Percentiles rank a stretch among this genome's conserved stretches.
Evolutionary conservation across 2,329 filamentous ascomycete species (phyloP).

Genomic region (Xylaria digitata): DNA sequence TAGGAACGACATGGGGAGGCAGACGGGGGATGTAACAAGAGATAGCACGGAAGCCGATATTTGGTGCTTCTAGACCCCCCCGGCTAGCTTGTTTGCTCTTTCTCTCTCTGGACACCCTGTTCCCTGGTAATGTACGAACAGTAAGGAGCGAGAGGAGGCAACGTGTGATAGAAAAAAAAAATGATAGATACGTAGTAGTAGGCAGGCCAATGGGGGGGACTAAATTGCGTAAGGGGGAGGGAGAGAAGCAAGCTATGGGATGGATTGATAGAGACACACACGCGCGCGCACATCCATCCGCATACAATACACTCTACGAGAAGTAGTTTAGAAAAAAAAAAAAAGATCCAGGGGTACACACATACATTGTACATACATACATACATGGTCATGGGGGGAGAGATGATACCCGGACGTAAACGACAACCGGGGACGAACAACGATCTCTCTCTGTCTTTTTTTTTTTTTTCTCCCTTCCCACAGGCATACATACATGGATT

Average conservation of each 20-base stretch:
- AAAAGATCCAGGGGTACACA: slow-evolving; percentile 6
- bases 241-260: neutral
- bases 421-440: slow-evolving; percentile 2
- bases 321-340: neutral
- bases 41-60: slow-evolving; percentile 15
- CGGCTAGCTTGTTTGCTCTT: slow-evolving; percentile 26
- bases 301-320: slow-evolving; percentile 2
- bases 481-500: neutral
- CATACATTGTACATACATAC: slow-evolving; percentile 16
- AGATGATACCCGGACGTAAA: slow-evolving; percentile 9
- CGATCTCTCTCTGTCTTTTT: neutral
- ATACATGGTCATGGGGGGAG: slow-evolving; percentile 17
- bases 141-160: slow-evolving; percentile 5
- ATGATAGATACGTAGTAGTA: slow-evolving; percentile 21
- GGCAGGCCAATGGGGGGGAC: neutral
- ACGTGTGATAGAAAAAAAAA: slow-evolving; percentile 19
- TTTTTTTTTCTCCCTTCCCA: neutral
- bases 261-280: slow-evolving; percentile 32
- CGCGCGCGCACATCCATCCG: slow-evolving; percentile 16
- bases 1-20: slow-evolving; percentile 24
- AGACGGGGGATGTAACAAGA: slow-evolving; percentile 27
- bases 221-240: neutral
- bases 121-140: slow-evolving; percentile 12
- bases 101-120: slow-evolving; percentile 23
- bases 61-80: slow-evolving; percentile 24